Base-by-base conservation (phyloP, 495 filamentous ascomycete species). In the Tuber calosporum region DNA sequence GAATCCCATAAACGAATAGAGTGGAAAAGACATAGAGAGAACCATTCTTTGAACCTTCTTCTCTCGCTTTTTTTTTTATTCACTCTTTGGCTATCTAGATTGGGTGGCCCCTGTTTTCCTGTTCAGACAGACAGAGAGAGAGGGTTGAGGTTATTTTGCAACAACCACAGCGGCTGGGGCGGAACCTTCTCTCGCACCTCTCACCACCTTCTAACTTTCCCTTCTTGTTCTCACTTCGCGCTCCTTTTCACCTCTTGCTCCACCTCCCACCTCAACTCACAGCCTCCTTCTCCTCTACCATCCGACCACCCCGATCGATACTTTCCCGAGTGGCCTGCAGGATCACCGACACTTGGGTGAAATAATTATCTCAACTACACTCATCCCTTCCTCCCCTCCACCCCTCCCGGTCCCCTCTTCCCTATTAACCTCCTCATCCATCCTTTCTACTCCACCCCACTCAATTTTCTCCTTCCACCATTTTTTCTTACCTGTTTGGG, bases 401-500 rank as follows among this genome's bases (percentile, higher is more conserved):
- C 20, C 45, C 22, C 5, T 2, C 3, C 22, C 8, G n/a, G n/a
- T n/a, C 22, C 26, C n/a, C n/a, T 62, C 26, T n/a, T 4, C n/a
- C n/a, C 15, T 62, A 62, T 30, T 30, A 62, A 62, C n/a, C n/a
- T n/a, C 6, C 45, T n/a, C 45, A 53, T 62, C 53, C n/a, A 30
- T 70, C 53, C 69, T 37, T n/a, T 13, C 22, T 66, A 71, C 37
- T 30, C 11, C 66, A 38, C 20, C n/a, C 62, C 34, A 34, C 67
- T n/a, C n/a, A 38, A 38, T 40, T 72, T 62, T 37, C n/a, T 72
- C 30, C 36, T 40, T 68, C 66, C 34, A 34, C 41, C 58, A 68
- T 34, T 62, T 19, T 19, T 30, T 58, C 62, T 58, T 66, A 53
- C 38, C 43, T 69, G 37, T 67, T 48, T 69, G 19, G 68, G 17